Evolutionary conservation across 306 rosid species (phyloP).

Genomic region (Urtica urens): DNA sequence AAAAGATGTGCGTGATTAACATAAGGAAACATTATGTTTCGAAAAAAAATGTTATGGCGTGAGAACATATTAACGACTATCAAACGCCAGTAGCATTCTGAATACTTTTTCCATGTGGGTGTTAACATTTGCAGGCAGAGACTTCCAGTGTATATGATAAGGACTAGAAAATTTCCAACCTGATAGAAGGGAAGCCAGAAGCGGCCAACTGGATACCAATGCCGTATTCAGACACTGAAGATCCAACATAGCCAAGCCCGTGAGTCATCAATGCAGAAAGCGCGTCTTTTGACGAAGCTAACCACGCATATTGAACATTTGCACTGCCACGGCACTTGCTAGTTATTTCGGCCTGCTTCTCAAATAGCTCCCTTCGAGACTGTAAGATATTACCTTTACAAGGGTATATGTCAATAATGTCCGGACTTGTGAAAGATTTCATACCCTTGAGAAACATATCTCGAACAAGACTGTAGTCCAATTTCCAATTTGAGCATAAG

Average conservation of each 20-base stretch:
- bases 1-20: too few relatives aligned
- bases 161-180: slow-evolving; percentile 31
- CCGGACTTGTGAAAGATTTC: slow-evolving; percentile 25
- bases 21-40: too few relatives aligned
- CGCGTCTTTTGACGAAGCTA: slow-evolving; percentile 49
- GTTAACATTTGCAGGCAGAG: neutral
- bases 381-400: slow-evolving; percentile 33
- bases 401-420: slow-evolving; percentile 36
- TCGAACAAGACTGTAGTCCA: slow-evolving; percentile 45
- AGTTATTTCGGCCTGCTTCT: slow-evolving; percentile 69
- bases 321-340: slow-evolving; percentile 44
- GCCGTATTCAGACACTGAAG: slow-evolving; percentile 41
- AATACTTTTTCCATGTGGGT: neutral
- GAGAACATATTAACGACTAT: neutral
- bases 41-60: neutral
- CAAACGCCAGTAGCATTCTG: neutral
- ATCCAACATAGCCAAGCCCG: slow-evolving; percentile 65
- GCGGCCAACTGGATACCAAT: slow-evolving; percentile 63
- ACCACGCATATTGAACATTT: slow-evolving; percentile 75
- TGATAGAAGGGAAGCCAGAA: slow-evolving; percentile 31
- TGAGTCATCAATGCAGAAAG: slow-evolving; percentile 37
- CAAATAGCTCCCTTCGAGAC: slow-evolving; percentile 55
- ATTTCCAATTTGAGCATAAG: slow-evolving; percentile 21
- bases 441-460: slow-evolving; percentile 44
- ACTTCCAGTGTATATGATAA: too few relatives aligned